Percentiles rank a stretch among this genome's conserved stretches.
These are phyloP conservation scores for Malania oleifera DNA, from an alignment of 164 flowering plant species.

Conservation along the genomic window DNA sequence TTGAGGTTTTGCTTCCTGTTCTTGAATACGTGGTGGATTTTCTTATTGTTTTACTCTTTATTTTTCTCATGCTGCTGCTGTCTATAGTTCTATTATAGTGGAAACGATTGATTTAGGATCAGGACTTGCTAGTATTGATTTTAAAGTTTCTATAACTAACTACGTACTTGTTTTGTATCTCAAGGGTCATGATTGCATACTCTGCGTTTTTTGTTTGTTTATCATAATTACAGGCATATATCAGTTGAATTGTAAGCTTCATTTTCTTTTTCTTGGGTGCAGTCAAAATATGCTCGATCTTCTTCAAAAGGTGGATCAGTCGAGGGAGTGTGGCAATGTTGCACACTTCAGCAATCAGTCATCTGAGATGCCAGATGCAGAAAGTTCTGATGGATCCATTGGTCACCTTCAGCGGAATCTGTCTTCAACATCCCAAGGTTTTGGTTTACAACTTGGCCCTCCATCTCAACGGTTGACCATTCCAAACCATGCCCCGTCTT, in stretches of 20 bases:
- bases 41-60: too few relatives aligned
- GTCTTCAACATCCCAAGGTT: slow-evolving; percentile 54
- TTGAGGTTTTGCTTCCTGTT: not conserved
- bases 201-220: too few relatives aligned
- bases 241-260: not conserved
- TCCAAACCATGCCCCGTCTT: slow-evolving; percentile 30
- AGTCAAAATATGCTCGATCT: slow-evolving; percentile 94
- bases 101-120: too few relatives aligned
- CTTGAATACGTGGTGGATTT: not conserved
- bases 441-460: slow-evolving; percentile 68
- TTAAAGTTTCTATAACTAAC: not conserved
- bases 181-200: not conserved
- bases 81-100: not conserved
- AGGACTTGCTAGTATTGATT: not conserved
- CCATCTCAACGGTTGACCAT: slow-evolving; percentile 52
- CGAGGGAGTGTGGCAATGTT: slow-evolving; percentile 35
- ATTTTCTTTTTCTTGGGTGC: slow-evolving; percentile 18
- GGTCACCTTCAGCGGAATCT: slow-evolving; percentile 45
- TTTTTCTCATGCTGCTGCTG: too few relatives aligned
- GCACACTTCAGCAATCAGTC: slow-evolving; percentile 27
- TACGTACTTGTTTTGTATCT: not conserved
- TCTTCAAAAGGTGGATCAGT: slow-evolving; percentile 78
- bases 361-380: slow-evolving; percentile 38
- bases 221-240: not conserved
- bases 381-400: slow-evolving; percentile 45